A percentile compares a stretch with the other conserved stretches of the same genome.
Conservation (phyloP, 2,329 filamentous ascomycete species). For the Pestalotiopsis sp. region DNA sequence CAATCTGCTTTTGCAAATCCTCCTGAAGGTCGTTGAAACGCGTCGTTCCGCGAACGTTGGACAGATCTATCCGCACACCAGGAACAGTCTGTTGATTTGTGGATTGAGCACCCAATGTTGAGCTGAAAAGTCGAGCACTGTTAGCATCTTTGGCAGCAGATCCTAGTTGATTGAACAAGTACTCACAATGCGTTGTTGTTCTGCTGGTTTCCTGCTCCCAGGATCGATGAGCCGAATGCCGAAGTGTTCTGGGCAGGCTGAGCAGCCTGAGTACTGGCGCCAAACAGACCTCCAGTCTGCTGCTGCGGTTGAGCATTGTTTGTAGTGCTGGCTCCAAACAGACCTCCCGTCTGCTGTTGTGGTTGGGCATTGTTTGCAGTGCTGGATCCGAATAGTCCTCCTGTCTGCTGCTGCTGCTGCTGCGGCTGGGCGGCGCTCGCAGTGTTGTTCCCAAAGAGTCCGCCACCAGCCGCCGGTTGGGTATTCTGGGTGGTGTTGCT, state of each 20-base stretch:
- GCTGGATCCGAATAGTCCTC: conserved; percentile 21
- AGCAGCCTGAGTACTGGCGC: conserved; percentile 1
- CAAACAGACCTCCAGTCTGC: conserved; percentile 12
- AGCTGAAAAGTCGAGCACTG: not conserved
- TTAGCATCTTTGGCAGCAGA: not conserved
- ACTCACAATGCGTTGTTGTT: conserved; percentile 35
- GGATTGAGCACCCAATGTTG: conserved; percentile 42
- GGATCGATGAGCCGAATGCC: conserved; percentile 7
- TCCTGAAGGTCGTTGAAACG: conserved; percentile 90
- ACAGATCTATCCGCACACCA: conserved; percentile 77
- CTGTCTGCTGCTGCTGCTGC: not conserved
- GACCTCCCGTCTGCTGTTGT: conserved; percentile 8
- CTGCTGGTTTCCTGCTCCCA: conserved; percentile 11
- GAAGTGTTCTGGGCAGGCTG: not conserved
- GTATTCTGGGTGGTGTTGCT: not conserved
- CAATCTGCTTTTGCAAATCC: conserved; percentile 77
- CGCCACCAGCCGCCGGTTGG: not conserved
- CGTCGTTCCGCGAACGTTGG: conserved; percentile 81
- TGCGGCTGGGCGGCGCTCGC: conserved; percentile 16
- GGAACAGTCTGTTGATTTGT: conserved; percentile 59
- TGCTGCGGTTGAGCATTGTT: conserved; percentile 15
- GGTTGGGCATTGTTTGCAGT: conserved; percentile 17
- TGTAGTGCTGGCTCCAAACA: conserved; percentile 16
- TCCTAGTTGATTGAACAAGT: not conserved
- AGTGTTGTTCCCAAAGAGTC: conserved; percentile 14